Percentiles rank a stretch among this genome's conserved stretches.
Conservation (phyloP, 176 grass and related monocot genomes). For the Eragrostis nindensis region DNA sequence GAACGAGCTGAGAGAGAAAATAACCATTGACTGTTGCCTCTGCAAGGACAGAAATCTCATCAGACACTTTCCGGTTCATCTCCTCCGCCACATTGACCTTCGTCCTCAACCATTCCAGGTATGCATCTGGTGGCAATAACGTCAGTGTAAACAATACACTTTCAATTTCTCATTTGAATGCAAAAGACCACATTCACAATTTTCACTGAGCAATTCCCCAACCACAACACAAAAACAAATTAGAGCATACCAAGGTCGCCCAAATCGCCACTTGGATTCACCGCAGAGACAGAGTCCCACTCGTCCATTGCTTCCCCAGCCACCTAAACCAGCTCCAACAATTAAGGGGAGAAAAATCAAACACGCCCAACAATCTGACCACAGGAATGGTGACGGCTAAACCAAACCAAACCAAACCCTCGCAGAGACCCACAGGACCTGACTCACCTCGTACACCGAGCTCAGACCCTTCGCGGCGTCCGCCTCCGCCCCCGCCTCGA, state of each 20-base stretch:
- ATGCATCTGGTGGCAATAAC: slow-evolving; percentile 42
- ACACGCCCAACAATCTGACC: slow-evolving; percentile 19
- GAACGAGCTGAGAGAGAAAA: neutral
- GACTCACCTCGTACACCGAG: slow-evolving; percentile 50
- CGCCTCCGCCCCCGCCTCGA: neutral
- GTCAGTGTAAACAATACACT: neutral
- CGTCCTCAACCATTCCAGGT: slow-evolving; percentile 61
- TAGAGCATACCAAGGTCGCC: slow-evolving; percentile 48
- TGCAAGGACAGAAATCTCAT: slow-evolving; percentile 55
- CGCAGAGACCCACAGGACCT: neutral
- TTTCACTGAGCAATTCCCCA: neutral
- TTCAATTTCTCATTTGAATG: neutral
- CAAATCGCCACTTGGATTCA: slow-evolving; percentile 27
- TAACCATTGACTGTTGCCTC: slow-evolving; percentile 47
- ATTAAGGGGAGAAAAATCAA: neutral
- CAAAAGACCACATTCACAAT: neutral
- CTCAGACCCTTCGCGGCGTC: slow-evolving; percentile 30
- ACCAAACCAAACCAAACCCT: neutral
- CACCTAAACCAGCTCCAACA: slow-evolving; percentile 26
- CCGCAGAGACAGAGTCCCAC: slow-evolving; percentile 29
- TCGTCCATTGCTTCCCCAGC: slow-evolving; percentile 38
- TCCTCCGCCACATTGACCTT: slow-evolving; percentile 48
- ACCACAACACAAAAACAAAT: neutral
- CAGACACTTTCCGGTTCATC: slow-evolving; percentile 46
- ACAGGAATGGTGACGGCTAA: neutral